These are phyloP conservation scores for Gracilaria vermiculophylla DNA, from an alignment of 23 red algal genomes.

Conservation along the genomic window DNA sequence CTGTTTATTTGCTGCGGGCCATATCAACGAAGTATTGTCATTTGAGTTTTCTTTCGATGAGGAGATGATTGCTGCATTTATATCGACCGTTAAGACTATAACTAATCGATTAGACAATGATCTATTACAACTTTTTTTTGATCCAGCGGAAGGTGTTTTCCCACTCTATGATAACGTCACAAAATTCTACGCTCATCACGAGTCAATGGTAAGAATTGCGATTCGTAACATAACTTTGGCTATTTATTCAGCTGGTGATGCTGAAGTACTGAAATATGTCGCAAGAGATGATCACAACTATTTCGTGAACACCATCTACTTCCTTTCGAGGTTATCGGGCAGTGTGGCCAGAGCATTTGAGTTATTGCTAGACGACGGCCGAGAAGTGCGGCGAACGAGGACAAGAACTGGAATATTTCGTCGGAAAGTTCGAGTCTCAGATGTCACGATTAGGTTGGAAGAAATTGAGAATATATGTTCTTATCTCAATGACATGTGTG, in stretches of 20 bases:
- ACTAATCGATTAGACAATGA: constrained; percentile 34
- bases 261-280: constrained; percentile 27
- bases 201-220: constrained; percentile 70
- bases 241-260: constrained; percentile 36
- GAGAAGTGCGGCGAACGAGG: constrained; percentile 38
- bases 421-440: constrained; percentile 34
- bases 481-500: constrained; percentile 47
- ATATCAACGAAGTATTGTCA: constrained; percentile 66
- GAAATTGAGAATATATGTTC: constrained; percentile 65
- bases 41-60: constrained; percentile 63
- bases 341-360: constrained; percentile 54
- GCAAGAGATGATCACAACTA: constrained; percentile 32
- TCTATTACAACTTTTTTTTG: constrained; percentile 76
- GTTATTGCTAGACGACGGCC: constrained; percentile 58
- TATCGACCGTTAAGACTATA: constrained; percentile 67
- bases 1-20: constrained; percentile 57
- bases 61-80: constrained; percentile 56
- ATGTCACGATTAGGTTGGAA: constrained; percentile 35
- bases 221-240: constrained; percentile 67
- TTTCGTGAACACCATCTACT: constrained; percentile 12
- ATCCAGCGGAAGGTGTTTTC: constrained; percentile 31
- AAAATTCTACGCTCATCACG: constrained; percentile 47
- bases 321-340: constrained; percentile 47
- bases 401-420: constrained; percentile 52
- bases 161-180: constrained; percentile 45